Evolutionary conservation across 192 early-diverging fungal species (phyloP).

Genomic region (Linnemannia elongata): DNA sequence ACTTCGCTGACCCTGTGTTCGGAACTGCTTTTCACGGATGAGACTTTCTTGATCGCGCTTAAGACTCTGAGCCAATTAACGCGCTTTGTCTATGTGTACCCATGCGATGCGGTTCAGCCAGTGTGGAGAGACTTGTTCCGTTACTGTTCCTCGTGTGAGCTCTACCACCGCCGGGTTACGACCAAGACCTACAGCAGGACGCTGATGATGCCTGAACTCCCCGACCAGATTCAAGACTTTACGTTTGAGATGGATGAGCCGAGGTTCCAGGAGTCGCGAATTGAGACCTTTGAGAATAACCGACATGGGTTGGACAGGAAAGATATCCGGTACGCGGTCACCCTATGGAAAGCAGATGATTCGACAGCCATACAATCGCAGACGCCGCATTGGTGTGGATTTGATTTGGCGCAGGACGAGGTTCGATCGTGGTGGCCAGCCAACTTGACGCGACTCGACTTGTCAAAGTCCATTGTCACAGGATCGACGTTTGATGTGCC

Average conservation of each 20-base stretch:
- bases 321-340: slow-evolving; percentile 16
- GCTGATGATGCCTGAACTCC: slow-evolving; percentile 28
- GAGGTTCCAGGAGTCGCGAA: slow-evolving; percentile 14
- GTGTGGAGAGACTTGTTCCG: slow-evolving; percentile 39
- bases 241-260: slow-evolving; percentile 34
- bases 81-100: slow-evolving; percentile 21
- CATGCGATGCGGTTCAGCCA: slow-evolving; percentile 34
- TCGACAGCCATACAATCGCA: background rate
- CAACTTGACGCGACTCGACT: slow-evolving; percentile 27
- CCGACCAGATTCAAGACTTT: slow-evolving; percentile 29
- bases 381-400: slow-evolving; percentile 4
- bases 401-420: background rate
- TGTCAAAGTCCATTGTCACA: slow-evolving; percentile 17
- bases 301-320: slow-evolving; percentile 13
- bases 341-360: slow-evolving; percentile 18
- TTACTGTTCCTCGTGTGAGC: slow-evolving; percentile 41
- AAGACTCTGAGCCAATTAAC: background rate
- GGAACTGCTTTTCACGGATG: slow-evolving; percentile 29
- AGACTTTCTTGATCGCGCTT: slow-evolving; percentile 21
- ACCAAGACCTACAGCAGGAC: slow-evolving; percentile 27
- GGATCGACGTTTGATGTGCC: slow-evolving; percentile 31
- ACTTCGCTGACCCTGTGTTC: slow-evolving; percentile 25
- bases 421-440: slow-evolving; percentile 39
- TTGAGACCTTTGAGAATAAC: slow-evolving; percentile 20
- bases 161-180: slow-evolving; percentile 27